phyloP scores from a whole-genome alignment of 2,329 filamentous ascomycete genomes.

The Juglanconis juglandina region DNA sequence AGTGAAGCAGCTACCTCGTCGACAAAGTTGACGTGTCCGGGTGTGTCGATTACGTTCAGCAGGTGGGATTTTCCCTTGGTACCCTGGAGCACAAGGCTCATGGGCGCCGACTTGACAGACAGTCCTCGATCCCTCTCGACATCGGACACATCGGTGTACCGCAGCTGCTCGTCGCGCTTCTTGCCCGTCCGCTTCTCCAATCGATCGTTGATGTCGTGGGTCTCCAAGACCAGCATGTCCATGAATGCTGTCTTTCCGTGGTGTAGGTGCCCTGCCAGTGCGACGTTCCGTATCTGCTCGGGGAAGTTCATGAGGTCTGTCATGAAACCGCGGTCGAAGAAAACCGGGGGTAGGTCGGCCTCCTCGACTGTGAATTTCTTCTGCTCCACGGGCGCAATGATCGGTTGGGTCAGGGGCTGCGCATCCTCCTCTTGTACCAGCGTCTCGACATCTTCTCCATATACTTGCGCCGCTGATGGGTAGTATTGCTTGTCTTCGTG shows the following conservation, averaged over 20 bases:
- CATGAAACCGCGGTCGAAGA: constrained; percentile 89
- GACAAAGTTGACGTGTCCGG: constrained; percentile 96
- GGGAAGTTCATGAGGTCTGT: constrained; percentile 94
- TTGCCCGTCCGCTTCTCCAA: constrained; percentile 78
- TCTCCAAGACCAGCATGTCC: constrained; percentile 97
- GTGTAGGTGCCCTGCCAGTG: constrained; percentile 87
- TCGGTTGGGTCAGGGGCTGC: constrained; percentile 86
- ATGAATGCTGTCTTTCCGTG: constrained; percentile 98
- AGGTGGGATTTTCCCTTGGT: constrained; percentile 93
- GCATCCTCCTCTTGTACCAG: constrained; percentile 96
- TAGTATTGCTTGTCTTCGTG: constrained; percentile 99
- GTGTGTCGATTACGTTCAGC: constrained; percentile 92
- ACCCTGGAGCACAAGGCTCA: constrained; percentile 86
- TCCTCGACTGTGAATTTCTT: constrained; percentile 97
- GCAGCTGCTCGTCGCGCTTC: constrained; percentile 81
- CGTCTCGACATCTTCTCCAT: constrained; percentile 90
- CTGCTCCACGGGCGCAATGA: constrained; percentile 86
- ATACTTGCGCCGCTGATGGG: constrained; percentile 93
- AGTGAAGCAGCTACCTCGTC: constrained; percentile 91
- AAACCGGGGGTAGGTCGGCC: constrained; percentile 81
- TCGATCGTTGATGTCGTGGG: constrained; percentile 78
- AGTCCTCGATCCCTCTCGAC: constrained; percentile 85
- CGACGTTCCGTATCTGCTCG: constrained; percentile 89
- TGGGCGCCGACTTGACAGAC: constrained; percentile 88
- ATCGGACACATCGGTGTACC: constrained; percentile 91